Evolutionary conservation across 2,329 filamentous ascomycete genomes (phyloP), one percentile per base, ranked within the genome.

Genomic region (Phialemonium atrogriseum): DNA sequence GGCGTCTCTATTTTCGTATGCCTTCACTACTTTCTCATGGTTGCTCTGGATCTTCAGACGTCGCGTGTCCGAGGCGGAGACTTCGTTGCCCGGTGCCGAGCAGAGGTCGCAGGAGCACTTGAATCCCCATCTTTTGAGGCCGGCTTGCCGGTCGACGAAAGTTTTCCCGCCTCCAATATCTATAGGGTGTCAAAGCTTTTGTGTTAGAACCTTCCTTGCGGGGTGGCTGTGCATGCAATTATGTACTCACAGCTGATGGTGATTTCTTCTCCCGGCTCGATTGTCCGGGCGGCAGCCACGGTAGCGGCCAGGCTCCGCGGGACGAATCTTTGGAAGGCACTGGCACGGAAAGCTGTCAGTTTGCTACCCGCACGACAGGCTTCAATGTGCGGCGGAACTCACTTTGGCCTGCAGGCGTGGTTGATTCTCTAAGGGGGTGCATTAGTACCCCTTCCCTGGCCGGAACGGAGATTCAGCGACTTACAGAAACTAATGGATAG

Each of bases 371-470:
- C n/a, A n/a, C 14, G 24, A 30, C 11, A 14, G 22, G 14, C 10
- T 25, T 15, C 11, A 20, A 10, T 14, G n/a, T 15, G 10, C n/a
- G n/a, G n/a, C n/a, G 13, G 9, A 5, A 42, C 54, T 41, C 38
- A 56, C 54, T 55, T 56, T 28, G 55, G 54, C 10, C 43, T 50
- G 29, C 54, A 58, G 4, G 45, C 53, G 24, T 59, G 55, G 31
- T 58, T 59, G 16, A 51, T 50, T 16, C 44, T 37, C 42, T 48
- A n/a, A n/a, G n/a, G 21, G 5, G n/a, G 10, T 7, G 4, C 2
- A 13, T n/a, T 16, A 7, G n/a, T 32, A 14, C 48, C 38, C 27
- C 26, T 27, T 30, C 11, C 20, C 11, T 9, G 10, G 22, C 21
- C 10, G 7, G 3, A 10, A 18, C 20, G 10, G 13, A 30, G 22